Percentiles rank a stretch among this genome's conserved stretches.
Evolutionary conservation across 1,284 basidiomycete genomes (phyloP).

Genomic region (Ustilago vetiveriae): DNA sequence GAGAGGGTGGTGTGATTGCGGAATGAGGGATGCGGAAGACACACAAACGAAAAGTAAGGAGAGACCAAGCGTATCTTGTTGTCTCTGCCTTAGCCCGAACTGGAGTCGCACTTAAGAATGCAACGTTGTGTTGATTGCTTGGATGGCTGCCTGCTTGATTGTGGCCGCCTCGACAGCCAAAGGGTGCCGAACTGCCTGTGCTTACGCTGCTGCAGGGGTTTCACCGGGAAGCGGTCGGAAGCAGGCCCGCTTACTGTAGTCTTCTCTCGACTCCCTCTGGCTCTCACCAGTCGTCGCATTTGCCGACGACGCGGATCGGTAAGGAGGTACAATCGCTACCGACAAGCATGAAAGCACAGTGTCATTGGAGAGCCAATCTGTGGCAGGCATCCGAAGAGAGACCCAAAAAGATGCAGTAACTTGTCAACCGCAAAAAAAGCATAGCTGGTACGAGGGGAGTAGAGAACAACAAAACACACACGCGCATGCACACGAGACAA

Average conservation of each 20-base stretch:
- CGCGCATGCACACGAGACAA: neutral
- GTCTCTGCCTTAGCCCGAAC: neutral
- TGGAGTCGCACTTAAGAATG: neutral
- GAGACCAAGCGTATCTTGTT: neutral
- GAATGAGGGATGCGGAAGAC: neutral
- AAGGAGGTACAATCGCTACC: no score
- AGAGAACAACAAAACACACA: no score
- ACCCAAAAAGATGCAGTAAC: no score
- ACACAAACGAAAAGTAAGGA: neutral
- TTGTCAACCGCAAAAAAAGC: no score
- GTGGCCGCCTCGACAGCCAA: no score
- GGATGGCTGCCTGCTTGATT: no score
- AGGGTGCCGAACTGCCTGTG: neutral
- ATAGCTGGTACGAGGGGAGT: no score
- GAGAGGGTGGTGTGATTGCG: neutral
- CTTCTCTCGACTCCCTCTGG: no score
- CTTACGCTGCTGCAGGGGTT: constrained; percentile 1
- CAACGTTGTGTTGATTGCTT: neutral
- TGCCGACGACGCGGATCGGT: neutral
- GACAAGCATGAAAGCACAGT: no score
- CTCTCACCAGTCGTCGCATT: neutral
- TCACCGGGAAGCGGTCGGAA: neutral
- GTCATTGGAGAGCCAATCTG: no score
- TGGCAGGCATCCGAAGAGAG: no score
- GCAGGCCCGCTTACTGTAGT: neutral